These are phyloP conservation scores for Boletus sp. DNA, from an alignment of 768 basidiomycete species.

Conservation along the genomic window DNA sequence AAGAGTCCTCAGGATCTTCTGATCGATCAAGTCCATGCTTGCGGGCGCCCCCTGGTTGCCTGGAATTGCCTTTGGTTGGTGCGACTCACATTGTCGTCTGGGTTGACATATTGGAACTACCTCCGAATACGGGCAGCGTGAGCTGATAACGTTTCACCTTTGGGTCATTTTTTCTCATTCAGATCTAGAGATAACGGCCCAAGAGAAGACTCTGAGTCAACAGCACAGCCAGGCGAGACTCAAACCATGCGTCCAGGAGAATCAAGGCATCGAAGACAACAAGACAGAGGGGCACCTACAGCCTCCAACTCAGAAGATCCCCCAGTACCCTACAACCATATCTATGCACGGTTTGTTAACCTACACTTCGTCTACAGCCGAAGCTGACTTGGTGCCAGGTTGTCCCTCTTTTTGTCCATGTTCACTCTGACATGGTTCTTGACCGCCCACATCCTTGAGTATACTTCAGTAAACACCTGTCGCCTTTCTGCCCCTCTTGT, in stretches of 20 bases:
- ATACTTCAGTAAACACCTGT: conserved; percentile 73
- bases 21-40: conserved; percentile 59
- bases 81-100: conserved; percentile 47
- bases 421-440: conserved; percentile 82
- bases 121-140: conserved; percentile 34
- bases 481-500: conserved; percentile 73
- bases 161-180: conserved; percentile 10
- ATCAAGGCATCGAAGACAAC: conserved; percentile 15
- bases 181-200: conserved; percentile 19
- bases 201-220: conserved; percentile 31
- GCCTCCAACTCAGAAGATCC: conserved; percentile 27
- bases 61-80: conserved; percentile 69
- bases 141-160: conserved; percentile 6
- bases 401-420: conserved; percentile 65
- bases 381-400: conserved; percentile 31
- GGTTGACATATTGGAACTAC: conserved; percentile 59
- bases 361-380: neutral
- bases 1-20: conserved; percentile 43
- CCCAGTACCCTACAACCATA: conserved; percentile 22
- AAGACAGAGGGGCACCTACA: conserved; percentile 21
- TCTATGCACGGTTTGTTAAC: conserved; percentile 29
- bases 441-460: conserved; percentile 75
- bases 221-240: conserved; percentile 24
- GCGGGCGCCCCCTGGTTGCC: conserved; percentile 59
- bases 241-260: conserved; percentile 12